Evolutionary conservation across 768 basidiomycete genomes (phyloP).

Genomic region (Auricularia sp.): DNA sequence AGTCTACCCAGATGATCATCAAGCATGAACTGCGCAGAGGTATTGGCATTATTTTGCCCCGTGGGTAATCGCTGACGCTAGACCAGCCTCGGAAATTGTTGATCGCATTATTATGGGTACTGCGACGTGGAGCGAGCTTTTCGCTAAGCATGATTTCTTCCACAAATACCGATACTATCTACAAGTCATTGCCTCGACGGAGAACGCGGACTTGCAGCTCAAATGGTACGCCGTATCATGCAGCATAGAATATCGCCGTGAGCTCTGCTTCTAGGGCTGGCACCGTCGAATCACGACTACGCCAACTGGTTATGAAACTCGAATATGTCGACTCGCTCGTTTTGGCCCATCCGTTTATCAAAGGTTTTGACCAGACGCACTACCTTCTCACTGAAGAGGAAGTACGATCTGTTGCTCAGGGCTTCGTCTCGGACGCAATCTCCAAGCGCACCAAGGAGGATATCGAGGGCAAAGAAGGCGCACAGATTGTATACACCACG

Average conservation of each 20-base stretch:
- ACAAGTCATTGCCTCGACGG: conserved; percentile 89
- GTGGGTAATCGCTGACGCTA: neutral
- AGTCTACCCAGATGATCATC: conserved; percentile 92
- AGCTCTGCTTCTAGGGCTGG: conserved; percentile 48
- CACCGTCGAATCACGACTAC: conserved; percentile 94
- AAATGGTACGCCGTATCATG: conserved; percentile 63
- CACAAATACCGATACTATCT: conserved; percentile 93
- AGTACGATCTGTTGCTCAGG: conserved; percentile 78
- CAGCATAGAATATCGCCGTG: neutral
- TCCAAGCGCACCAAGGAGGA: conserved; percentile 68
- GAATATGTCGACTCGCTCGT: conserved; percentile 89
- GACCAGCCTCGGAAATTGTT: conserved; percentile 78
- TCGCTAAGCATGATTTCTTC: conserved; percentile 93
- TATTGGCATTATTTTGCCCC: conserved; percentile 16
- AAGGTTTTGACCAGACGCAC: conserved; percentile 81
- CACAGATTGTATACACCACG: conserved; percentile 82
- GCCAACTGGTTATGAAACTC: conserved; percentile 95
- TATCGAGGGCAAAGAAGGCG: conserved; percentile 63
- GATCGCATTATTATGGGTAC: conserved; percentile 81
- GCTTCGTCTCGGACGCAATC: conserved; percentile 67
- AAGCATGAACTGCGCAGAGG: conserved; percentile 93
- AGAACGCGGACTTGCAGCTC: conserved; percentile 69
- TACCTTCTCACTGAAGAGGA: conserved; percentile 82
- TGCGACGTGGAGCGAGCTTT: conserved; percentile 87
- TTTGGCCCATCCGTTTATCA: conserved; percentile 90